Percentiles rank a stretch among this genome's conserved stretches.
These are phyloP conservation scores for Penicillium ucsense DNA, from an alignment of 495 filamentous ascomycete species.

Conservation along the genomic window DNA sequence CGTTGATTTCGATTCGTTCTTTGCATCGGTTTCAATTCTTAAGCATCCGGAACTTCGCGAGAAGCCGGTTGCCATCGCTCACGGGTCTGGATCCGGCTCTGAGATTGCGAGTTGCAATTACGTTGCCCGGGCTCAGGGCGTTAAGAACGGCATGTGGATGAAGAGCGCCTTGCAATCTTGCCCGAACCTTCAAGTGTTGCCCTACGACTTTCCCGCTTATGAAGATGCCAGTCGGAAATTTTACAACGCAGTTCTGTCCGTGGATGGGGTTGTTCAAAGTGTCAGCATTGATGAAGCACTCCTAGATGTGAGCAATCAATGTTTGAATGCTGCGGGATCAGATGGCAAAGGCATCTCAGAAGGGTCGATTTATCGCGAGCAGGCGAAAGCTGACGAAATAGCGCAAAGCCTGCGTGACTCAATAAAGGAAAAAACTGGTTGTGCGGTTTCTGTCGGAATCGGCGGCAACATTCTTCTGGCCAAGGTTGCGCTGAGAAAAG, in stretches of 20 bases:
- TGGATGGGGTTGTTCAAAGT: constrained; percentile 81
- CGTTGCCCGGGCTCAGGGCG: constrained; percentile 68
- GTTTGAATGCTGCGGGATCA: constrained; percentile 56
- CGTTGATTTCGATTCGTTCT: constrained; percentile 97
- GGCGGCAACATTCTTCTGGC: constrained; percentile 84
- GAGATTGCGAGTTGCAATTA: constrained; percentile 99
- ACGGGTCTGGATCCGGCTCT: constrained; percentile 68
- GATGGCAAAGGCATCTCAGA: constrained; percentile 60
- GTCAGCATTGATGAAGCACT: constrained; percentile 95
- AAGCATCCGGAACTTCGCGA: constrained; percentile 67
- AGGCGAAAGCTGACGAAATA: constrained; percentile 69
- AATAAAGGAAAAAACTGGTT: constrained; percentile 65
- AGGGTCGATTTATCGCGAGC: constrained; percentile 69
- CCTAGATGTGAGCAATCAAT: constrained; percentile 61
- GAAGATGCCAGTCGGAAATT: constrained; percentile 85
- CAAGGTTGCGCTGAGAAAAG: constrained; percentile 81
- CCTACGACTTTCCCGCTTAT: constrained; percentile 90
- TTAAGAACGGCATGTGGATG: constrained; percentile 99
- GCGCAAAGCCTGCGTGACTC: constrained; percentile 53
- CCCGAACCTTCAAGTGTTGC: constrained; percentile 72
- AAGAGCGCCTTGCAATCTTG: constrained; percentile 74
- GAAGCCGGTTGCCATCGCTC: constrained; percentile 84
- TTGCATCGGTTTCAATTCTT: constrained; percentile 79
- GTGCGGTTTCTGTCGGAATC: constrained; percentile 89
- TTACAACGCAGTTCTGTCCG: constrained; percentile 70